These are phyloP conservation scores for Earliella scabrosa DNA, from an alignment of 1,284 basidiomycete species.

Conservation along the genomic window DNA sequence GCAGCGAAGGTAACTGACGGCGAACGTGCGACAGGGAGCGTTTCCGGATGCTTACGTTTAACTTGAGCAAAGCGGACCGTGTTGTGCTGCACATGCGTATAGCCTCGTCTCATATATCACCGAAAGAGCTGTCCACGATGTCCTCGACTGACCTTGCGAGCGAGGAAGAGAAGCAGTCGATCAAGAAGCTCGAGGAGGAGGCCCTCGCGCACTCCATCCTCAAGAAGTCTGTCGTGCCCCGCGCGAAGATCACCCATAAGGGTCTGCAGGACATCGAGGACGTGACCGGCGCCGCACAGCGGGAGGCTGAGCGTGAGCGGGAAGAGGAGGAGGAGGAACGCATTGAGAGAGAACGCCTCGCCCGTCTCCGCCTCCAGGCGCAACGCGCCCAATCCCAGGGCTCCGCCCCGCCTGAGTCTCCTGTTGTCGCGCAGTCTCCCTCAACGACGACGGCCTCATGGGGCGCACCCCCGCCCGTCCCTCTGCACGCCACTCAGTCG, in stretches of 20 bases:
- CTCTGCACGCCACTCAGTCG: slow-evolving; percentile 40
- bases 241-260: slow-evolving; percentile 89
- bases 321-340: slow-evolving; percentile 61
- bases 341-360: slow-evolving; percentile 64
- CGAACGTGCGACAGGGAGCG: slow-evolving; percentile 60
- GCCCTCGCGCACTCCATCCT: slow-evolving; percentile 83
- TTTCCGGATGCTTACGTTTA: slow-evolving; percentile 83
- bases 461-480: slow-evolving; percentile 63
- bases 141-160: slow-evolving; percentile 85
- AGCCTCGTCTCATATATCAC: slow-evolving; percentile 62
- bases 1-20: slow-evolving; percentile 12
- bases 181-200: slow-evolving; percentile 79
- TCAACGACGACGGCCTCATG: slow-evolving; percentile 46
- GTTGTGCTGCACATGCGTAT: slow-evolving; percentile 77
- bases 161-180: slow-evolving; percentile 80
- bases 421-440: slow-evolving; percentile 46
- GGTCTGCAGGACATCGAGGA: slow-evolving; percentile 87
- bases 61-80: slow-evolving; percentile 77
- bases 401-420: slow-evolving; percentile 69
- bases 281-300: slow-evolving; percentile 56
- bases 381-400: slow-evolving; percentile 36
- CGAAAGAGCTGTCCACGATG: slow-evolving; percentile 78
- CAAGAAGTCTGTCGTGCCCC: slow-evolving; percentile 69
- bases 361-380: slow-evolving; percentile 50
- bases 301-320: slow-evolving; percentile 58